Percentiles rank a stretch among this genome's conserved stretches.
Evolutionary conservation across 108 stramenopile genomes (phyloP).

Genomic region (Conticribra guillardii): DNA sequence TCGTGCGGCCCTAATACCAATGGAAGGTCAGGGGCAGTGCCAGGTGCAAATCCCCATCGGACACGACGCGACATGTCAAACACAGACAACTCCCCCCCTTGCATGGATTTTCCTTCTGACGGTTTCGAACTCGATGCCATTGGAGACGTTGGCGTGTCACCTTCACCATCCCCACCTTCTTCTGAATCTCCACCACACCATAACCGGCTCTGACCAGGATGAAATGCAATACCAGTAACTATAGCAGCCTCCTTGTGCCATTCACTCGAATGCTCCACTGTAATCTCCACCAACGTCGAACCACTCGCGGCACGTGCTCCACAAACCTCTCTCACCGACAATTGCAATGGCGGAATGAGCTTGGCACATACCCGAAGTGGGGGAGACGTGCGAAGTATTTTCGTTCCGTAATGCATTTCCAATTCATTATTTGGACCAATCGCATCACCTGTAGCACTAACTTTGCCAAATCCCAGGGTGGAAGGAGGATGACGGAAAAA

Average conservation of each 20-base stretch:
- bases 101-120: constrained; percentile 34
- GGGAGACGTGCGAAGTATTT: constrained; percentile 33
- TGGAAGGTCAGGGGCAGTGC: constrained; percentile 71
- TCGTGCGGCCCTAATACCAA: constrained; percentile 66
- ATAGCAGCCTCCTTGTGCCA: constrained; percentile 67
- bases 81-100: constrained; percentile 54
- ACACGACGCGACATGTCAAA: constrained; percentile 80
- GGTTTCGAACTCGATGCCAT: not conserved
- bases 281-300: constrained; percentile 72
- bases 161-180: not conserved
- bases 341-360: constrained; percentile 35
- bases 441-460: not conserved
- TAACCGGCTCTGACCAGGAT: constrained; percentile 77
- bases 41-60: constrained; percentile 76
- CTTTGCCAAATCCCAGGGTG: not conserved
- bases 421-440: constrained; percentile 9
- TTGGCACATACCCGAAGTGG: constrained; percentile 24
- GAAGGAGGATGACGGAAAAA: not conserved
- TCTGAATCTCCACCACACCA: constrained; percentile 12
- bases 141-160: not conserved
- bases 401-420: constrained; percentile 32
- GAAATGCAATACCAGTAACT: constrained; percentile 80
- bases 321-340: constrained; percentile 41
- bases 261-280: constrained; percentile 71
- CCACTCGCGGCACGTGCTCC: constrained; percentile 58